A percentile compares a stretch with the other conserved stretches of the same genome.
These are phyloP conservation scores for Podila epigama DNA, from an alignment of 192 early-diverging fungal species.

Conservation along the genomic window DNA sequence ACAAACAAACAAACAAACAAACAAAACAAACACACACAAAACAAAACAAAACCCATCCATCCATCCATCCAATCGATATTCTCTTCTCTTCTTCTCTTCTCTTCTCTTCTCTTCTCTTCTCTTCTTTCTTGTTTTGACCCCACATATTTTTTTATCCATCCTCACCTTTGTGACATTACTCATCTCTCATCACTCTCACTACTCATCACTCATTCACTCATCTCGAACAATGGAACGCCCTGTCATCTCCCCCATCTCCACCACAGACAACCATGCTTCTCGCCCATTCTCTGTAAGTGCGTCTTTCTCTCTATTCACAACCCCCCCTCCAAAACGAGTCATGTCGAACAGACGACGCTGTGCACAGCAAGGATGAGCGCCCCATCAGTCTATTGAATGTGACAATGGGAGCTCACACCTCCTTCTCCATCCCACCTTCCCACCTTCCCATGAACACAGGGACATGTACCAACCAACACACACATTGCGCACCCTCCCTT, in stretches of 20 bases:
- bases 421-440: neutral
- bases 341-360: neutral
- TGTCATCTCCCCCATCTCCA: neutral
- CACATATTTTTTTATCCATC: neutral
- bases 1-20: no score
- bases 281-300: neutral
- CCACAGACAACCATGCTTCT: neutral
- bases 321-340: no score
- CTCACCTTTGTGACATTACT: neutral
- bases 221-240: neutral
- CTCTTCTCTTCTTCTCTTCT: neutral
- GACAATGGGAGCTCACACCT: no score
- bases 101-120: neutral
- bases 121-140: neutral
- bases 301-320: no score
- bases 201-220: neutral
- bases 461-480: neutral
- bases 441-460: neutral
- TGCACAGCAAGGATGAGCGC: no score
- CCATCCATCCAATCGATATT: neutral
- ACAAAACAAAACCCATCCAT: neutral
- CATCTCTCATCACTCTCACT: neutral
- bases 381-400: no score
- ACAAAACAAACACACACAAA: no score
- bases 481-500: no score